Percentiles rank a stretch among this genome's conserved stretches.
phyloP scores from a whole-genome alignment of 1,284 basidiomycete species.

The Tremellales sp. region DNA sequence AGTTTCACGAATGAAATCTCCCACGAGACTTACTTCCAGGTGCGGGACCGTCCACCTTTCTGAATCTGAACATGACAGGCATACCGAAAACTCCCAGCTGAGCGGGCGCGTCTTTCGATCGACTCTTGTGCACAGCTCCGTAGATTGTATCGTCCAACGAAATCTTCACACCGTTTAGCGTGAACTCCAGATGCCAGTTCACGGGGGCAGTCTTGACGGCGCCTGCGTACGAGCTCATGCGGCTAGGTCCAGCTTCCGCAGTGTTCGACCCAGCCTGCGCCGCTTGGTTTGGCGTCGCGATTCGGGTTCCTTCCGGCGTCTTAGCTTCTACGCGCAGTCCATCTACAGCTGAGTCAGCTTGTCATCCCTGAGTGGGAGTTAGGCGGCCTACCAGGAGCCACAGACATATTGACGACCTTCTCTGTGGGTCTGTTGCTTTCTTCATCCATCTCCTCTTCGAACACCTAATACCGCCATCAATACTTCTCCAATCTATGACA shows the following conservation, averaged over 20 bases:
- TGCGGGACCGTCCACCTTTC: constrained; percentile 81
- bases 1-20: neutral
- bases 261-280: constrained; percentile 6
- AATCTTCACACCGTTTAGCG: constrained; percentile 77
- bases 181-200: constrained; percentile 97
- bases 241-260: constrained; percentile 18
- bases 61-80: constrained; percentile 67
- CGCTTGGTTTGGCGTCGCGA: constrained; percentile 71
- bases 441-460: constrained; percentile 61
- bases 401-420: constrained; percentile 79
- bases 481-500: constrained; percentile 1
- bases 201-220: constrained; percentile 85
- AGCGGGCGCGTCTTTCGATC: constrained; percentile 6
- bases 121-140: constrained; percentile 73
- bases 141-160: constrained; percentile 89
- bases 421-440: constrained; percentile 55
- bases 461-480: constrained; percentile 34
- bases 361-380: neutral
- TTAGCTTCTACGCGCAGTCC: constrained; percentile 88
- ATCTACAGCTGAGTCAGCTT: constrained; percentile 61
- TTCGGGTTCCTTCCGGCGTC: constrained; percentile 90
- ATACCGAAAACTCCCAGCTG: constrained; percentile 12
- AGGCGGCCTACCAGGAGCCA: constrained; percentile 63
- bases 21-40: constrained; percentile 39
- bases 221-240: constrained; percentile 95